Evolutionary conservation across 2,329 filamentous ascomycete species (phyloP).

Genomic region (Arthrobotrys entomopaga): DNA sequence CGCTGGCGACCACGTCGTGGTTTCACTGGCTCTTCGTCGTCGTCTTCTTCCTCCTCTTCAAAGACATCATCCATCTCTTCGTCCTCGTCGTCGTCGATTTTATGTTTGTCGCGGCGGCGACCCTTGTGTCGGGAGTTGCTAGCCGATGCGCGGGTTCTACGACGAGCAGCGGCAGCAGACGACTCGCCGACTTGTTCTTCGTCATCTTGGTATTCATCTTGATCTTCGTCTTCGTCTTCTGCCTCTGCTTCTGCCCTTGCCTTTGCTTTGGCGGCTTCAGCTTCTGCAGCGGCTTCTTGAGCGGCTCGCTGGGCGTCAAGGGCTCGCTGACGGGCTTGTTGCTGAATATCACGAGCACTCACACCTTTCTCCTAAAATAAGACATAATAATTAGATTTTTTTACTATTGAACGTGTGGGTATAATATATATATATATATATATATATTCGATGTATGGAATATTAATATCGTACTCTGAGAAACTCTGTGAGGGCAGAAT

Average conservation of each 20-base stretch:
- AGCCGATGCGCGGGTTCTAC: conserved; percentile 9
- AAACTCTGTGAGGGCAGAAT: conserved; percentile 59
- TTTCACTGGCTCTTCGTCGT: conserved; percentile 16
- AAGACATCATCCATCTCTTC: conserved; percentile 15
- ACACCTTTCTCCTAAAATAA: conserved; percentile 56
- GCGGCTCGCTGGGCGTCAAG: conserved; percentile 6
- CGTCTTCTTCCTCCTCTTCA: conserved; percentile 21
- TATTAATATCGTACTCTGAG: conserved; percentile 55
- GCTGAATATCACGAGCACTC: conserved; percentile 56
- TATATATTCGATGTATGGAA: not conserved
- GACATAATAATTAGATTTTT: not conserved
- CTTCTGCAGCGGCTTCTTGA: conserved; percentile 1
- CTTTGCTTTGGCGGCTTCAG: conserved; percentile 12
- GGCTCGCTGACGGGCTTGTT: conserved; percentile 33
- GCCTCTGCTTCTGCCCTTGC: not conserved
- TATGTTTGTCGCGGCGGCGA: not conserved
- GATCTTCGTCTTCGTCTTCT: conserved; percentile 8
- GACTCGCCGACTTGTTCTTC: conserved; percentile 35
- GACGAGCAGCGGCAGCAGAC: conserved; percentile 30
- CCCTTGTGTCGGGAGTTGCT: not conserved
- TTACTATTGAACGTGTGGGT: conserved; percentile 6
- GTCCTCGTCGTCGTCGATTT: conserved; percentile 22
- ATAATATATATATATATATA: too few relatives aligned
- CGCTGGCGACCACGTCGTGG: conserved; percentile 2
- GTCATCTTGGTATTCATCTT: conserved; percentile 11